A percentile compares a stretch with the other conserved stretches of the same genome.
phyloP scores from a whole-genome alignment of 805 yeast species.

The Hermanozyma aechmeae region DNA sequence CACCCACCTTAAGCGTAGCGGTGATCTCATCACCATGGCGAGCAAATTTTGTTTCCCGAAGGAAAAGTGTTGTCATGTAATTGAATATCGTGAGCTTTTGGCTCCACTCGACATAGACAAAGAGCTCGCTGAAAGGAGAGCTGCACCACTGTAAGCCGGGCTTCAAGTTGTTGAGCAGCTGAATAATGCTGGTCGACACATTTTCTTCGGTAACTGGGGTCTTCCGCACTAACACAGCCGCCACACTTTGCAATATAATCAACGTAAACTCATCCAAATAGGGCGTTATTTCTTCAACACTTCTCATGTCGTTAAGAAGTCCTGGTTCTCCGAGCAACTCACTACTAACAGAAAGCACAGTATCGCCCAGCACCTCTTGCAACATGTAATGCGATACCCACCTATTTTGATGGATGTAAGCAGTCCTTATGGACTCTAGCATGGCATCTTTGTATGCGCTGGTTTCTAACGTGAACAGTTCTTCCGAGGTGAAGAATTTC shows the following conservation, averaged over 20 bases:
- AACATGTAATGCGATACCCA: too few species aligned
- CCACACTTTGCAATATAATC: conserved; percentile 30
- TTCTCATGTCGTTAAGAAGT: conserved; percentile 10
- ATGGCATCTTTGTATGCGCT: too few species aligned
- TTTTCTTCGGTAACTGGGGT: conserved; percentile 3
- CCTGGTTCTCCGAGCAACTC: background rate
- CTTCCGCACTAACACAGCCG: conserved; percentile 4
- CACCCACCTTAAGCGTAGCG: conserved; percentile 1
- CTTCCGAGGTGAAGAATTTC: too few species aligned
- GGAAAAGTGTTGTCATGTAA: conserved; percentile 19
- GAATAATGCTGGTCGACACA: conserved; percentile 7
- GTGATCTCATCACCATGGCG: background rate
- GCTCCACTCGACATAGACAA: conserved; percentile 22
- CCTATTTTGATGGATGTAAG: too few species aligned
- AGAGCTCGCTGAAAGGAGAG: conserved; percentile 33
- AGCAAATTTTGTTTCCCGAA: conserved; percentile 10
- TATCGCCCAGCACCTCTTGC: too few species aligned
- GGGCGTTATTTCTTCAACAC: conserved; percentile 4
- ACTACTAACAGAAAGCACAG: too few species aligned
- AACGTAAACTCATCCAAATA: conserved; percentile 26
- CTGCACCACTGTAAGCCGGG: conserved; percentile 20
- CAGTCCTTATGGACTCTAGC: too few species aligned
- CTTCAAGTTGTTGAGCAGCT: conserved; percentile 12
- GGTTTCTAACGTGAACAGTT: too few species aligned
- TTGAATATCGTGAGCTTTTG: conserved; percentile 16